Base-by-base conservation (phyloP, 1,139 yeast genomes). In the Saccharomyces hybrid region DNA sequence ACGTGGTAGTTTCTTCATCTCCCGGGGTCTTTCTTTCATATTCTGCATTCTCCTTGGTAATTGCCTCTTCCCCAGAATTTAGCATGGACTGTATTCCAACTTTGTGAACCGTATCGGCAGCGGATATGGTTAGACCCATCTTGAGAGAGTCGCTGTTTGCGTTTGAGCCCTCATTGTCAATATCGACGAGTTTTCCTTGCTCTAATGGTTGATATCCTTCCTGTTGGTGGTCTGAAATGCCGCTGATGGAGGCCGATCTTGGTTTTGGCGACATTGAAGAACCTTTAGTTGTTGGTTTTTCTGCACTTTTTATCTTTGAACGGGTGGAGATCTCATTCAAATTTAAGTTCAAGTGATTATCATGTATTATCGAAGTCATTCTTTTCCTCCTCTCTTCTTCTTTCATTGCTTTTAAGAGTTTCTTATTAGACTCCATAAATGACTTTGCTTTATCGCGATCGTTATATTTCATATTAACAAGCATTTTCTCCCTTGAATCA, bases 381-480 rank as follows among this genome's bases (percentile, higher is more conserved):
- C 65, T 59, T 52, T 66, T 66, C 52, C 64, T 59, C 48, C 66
- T 61, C 53, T 67, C 70, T 49, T 68, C 71, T 32, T 66, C 68
- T 49, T 64, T 60, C 66, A 68, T 62, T 1, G 70, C 70, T 52
- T 59, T 56, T 28, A 68, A 55, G 9, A 68, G 54, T 50, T 66
- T 65, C 50, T 64, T 65, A 51, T 68, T 67, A 3, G 68, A 62
- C 54, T 64, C 68, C 69, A 68, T 68, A 52, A 68, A 68, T 6
- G 63, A 59, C 52, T 65, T 68, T 9, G 70, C 64, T 49, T 61
- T 64, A 42, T 63, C 65, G 50, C 70, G 62, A 49, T 68, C 71
- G 46, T 67, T 68, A 53, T 68, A 68, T 54, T 68, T 68, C 64
- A 68, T 61, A 46, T 62, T 63, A 8, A 66, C 70, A 16, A 68